Evolutionary conservation across 2,329 filamentous ascomycete genomes (phyloP).

Genomic region (Lanzia echinophila): DNA sequence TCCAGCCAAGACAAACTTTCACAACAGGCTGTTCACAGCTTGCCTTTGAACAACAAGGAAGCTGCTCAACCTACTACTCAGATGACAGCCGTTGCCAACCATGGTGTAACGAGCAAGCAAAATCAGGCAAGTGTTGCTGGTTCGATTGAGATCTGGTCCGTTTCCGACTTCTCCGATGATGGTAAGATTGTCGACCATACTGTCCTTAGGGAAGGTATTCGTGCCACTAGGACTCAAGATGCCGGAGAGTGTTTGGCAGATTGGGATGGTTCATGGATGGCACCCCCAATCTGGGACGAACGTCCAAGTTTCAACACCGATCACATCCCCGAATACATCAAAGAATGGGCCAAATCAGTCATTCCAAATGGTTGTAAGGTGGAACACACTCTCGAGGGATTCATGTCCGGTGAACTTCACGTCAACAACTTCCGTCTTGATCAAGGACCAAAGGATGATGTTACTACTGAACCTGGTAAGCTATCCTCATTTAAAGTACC

Average conservation of each 20-base stretch:
- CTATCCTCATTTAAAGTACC: not conserved
- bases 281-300: constrained; percentile 25
- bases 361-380: constrained; percentile 6
- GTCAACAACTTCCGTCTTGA: constrained; percentile 11
- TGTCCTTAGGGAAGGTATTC: constrained; percentile 11
- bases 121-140: not conserved
- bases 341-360: constrained; percentile 21
- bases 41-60: not conserved
- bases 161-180: constrained; percentile 7
- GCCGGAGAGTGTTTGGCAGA: constrained; percentile 15
- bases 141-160: constrained; percentile 4
- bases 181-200: constrained; percentile 12
- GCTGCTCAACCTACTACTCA: not conserved
- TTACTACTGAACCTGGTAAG: constrained; percentile 21
- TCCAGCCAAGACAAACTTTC: no score
- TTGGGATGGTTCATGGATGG: constrained; percentile 21
- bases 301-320: constrained; percentile 18
- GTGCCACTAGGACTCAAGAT: constrained; percentile 18
- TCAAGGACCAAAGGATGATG: constrained; percentile 14
- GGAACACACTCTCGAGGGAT: constrained; percentile 8
- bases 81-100: not conserved
- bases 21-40: not conserved
- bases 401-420: constrained; percentile 13
- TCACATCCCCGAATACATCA: constrained; percentile 23
- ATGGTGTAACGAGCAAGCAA: not conserved